Percentiles rank a stretch among this genome's conserved stretches.
These are phyloP conservation scores for Stephanodiscus triporus DNA, from an alignment of 108 stramenopile genomes.

Conservation along the genomic window DNA sequence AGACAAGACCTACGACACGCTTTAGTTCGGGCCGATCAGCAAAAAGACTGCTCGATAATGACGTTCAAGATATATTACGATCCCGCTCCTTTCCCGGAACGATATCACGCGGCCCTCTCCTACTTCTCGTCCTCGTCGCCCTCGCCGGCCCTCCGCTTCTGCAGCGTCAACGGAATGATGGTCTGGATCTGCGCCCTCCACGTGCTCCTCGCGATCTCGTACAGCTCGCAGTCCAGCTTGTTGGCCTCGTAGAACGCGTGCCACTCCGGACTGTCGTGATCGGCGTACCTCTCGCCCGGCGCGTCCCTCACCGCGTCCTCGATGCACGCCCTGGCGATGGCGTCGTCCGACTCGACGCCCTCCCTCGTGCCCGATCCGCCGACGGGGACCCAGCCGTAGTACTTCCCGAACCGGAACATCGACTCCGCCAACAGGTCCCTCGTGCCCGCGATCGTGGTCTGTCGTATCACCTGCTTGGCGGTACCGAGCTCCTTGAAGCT, in stretches of 20 bases:
- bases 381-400: conserved; percentile 51
- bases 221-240: conserved; percentile 52
- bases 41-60: too few species aligned
- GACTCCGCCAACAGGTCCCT: conserved; percentile 48
- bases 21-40: too few species aligned
- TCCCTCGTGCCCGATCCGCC: conserved; percentile 40
- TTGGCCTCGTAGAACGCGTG: conserved; percentile 51
- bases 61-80: neutral
- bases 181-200: conserved; percentile 67
- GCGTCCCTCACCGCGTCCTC: conserved; percentile 21
- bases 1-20: too few species aligned
- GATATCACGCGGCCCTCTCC: neutral
- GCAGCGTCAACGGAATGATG: conserved; percentile 49
- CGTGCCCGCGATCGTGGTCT: conserved; percentile 39
- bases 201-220: conserved; percentile 51
- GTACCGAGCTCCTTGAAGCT: conserved; percentile 58
- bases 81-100: too few species aligned
- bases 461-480: conserved; percentile 58
- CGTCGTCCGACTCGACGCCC: conserved; percentile 30
- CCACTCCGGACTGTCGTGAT: conserved; percentile 49
- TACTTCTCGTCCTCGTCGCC: conserved; percentile 43
- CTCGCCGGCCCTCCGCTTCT: conserved; percentile 40
- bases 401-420: conserved; percentile 43
- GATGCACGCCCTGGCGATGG: conserved; percentile 41
- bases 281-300: conserved; percentile 45